Evolutionary conservation across 345 rosid species (phyloP), one percentile per base, ranked within the genome.

Genomic region (Viola odorata): DNA sequence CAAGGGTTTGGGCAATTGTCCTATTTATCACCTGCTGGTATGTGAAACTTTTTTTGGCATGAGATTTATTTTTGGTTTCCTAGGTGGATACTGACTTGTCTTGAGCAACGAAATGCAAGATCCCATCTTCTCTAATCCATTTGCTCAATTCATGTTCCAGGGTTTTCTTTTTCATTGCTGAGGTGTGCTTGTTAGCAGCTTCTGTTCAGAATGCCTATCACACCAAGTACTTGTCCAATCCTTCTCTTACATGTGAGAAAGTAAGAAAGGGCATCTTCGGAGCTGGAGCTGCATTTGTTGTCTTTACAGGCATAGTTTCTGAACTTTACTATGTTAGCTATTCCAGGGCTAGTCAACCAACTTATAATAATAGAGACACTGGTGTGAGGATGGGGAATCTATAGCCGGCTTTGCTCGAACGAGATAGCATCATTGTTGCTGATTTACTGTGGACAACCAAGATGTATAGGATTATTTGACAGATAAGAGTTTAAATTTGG

Each of bases 121-220:
- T 23, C 32, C 32, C 32, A 23, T 23, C 32, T 23, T 23, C 32
- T 23, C 32, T 23, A 23, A 23, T 23, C 32, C 32, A 23, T 55
- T 37, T 42, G 7, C 45, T 15, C 37, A 48, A 45, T 61, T 42
- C 55, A 5, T 50, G 12, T 68, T 45, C 65, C 84, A 92, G 98
- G 95, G 82, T 87, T 37, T 85, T 90, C 84, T 92, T 92, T 66
- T 66, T 84, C 15, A 86, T 90, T 44, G 97, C 96, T 15, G 96
- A 82, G 78, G 73, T 77, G 45, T 94, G 96, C 79, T 78, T 94
- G 83, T 73, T 94, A 50, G 97, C 95, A 0, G 96, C 88, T 47
- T 87, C 97, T 0, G 90, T 87, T 44, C 67, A 85, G 37, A 94
- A 87, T 32, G 97, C 97, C 5, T 84, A 90, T 76, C 96, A 90